These are phyloP conservation scores for Syzygium jambos DNA, from an alignment of 345 rosid genomes.

Conservation along the genomic window DNA sequence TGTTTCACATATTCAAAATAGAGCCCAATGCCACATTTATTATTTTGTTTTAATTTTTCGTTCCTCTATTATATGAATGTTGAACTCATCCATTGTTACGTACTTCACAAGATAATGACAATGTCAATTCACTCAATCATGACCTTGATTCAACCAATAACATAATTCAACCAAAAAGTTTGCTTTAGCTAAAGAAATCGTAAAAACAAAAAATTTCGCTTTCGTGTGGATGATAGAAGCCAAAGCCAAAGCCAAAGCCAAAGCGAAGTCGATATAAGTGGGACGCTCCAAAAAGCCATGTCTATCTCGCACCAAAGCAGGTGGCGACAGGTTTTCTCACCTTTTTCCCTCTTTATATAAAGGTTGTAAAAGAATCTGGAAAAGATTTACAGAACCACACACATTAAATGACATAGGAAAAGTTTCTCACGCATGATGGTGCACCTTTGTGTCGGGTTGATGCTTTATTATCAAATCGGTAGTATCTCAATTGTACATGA, in stretches of 20 bases:
- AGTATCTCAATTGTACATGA: neutral
- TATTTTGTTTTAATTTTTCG: neutral
- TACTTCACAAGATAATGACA: no score
- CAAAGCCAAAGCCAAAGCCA: neutral
- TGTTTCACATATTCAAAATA: rapidly evolving
- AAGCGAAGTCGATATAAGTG: neutral
- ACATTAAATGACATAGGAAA: no score
- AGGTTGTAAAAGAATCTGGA: neutral
- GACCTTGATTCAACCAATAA: neutral
- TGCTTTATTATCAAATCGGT: neutral
- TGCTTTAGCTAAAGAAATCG: neutral
- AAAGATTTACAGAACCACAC: neutral
- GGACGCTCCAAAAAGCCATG: neutral
- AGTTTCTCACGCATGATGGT: neutral
- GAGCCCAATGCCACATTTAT: neutral
- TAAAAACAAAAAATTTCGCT: no score
- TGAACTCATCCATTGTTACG: neutral
- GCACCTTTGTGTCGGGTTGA: neutral
- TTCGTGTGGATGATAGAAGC: neutral
- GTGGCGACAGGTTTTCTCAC: neutral
- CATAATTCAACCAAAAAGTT: neutral
- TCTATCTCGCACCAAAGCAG: neutral
- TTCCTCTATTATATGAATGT: neutral
- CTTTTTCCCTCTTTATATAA: neutral
- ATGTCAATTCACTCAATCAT: neutral